Conservation (phyloP, 1,139 yeast species). For the Zygoascus sp. region DNA sequence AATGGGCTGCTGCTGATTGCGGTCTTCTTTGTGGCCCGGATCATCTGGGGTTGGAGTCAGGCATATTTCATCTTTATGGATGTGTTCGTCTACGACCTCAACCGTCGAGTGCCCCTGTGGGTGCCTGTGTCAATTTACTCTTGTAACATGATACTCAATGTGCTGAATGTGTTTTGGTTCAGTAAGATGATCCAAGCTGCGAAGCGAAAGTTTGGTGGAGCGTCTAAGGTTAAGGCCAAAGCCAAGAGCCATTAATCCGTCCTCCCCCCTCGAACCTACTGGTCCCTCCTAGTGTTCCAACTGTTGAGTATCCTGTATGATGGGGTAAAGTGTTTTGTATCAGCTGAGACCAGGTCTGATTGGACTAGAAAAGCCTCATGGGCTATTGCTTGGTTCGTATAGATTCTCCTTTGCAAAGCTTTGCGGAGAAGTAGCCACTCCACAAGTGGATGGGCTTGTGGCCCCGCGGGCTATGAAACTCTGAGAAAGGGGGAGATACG, state of each 20-base stretch:
- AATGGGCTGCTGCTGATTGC: constrained; percentile 69
- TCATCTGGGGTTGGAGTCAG: constrained; percentile 85
- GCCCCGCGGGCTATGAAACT: too few species aligned
- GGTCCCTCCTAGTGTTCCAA: too few species aligned
- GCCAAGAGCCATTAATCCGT: neutral
- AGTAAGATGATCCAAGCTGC: constrained; percentile 61
- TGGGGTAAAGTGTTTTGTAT: too few species aligned
- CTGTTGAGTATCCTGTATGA: too few species aligned
- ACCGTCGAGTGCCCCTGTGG: constrained; percentile 38
- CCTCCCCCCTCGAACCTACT: neutral
- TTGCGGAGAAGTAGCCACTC: too few species aligned
- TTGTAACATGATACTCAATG: constrained; percentile 62
- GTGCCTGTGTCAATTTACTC: constrained; percentile 49
- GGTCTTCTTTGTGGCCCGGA: constrained; percentile 72
- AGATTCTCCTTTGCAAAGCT: too few species aligned
- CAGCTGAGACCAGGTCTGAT: too few species aligned
- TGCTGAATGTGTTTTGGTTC: constrained; percentile 61
- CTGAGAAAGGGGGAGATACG: too few species aligned
- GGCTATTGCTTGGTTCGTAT: too few species aligned
- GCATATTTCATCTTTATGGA: constrained; percentile 37
- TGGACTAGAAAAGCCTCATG: too few species aligned
- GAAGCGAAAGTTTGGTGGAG: neutral
- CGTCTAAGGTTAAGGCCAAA: neutral
- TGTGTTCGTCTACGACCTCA: constrained; percentile 10
- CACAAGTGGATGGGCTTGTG: too few species aligned